Conservation (phyloP, 306 rosid genomes). For the Rubus parviflorus region DNA sequence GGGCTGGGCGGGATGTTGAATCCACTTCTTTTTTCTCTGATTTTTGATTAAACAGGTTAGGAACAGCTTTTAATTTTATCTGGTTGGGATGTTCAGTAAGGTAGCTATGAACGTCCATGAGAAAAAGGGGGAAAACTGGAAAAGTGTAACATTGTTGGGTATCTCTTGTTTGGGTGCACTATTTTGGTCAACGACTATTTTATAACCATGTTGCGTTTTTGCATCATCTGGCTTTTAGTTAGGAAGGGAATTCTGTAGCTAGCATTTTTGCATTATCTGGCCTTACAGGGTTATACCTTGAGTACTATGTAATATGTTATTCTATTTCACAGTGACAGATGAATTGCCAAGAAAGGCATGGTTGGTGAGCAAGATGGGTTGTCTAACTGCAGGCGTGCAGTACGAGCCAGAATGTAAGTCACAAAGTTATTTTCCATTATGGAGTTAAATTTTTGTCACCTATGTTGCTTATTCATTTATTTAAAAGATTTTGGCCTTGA, state of each 20-base stretch:
- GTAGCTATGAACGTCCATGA: neutral
- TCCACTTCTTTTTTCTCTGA: neutral
- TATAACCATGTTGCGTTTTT: neutral
- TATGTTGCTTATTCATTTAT: neutral
- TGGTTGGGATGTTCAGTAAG: neutral
- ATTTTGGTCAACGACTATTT: neutral
- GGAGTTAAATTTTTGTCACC: neutral
- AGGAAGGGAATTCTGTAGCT: too few species aligned
- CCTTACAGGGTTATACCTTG: neutral
- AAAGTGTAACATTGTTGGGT: neutral
- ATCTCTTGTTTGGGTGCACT: neutral
- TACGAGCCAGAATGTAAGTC: conserved; percentile 86
- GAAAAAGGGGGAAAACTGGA: neutral
- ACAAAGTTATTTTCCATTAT: conserved; percentile 8
- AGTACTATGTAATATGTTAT: neutral
- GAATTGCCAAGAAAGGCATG: conserved; percentile 73
- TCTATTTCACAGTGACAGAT: conserved; percentile 55
- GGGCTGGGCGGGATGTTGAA: neutral
- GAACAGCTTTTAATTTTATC: neutral
- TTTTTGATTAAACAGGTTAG: neutral
- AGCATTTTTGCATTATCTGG: neutral
- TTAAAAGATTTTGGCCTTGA: neutral
- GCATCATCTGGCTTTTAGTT: neutral
- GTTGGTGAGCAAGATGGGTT: conserved; percentile 88
- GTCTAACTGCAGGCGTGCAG: conserved; percentile 88